Conservation (phyloP, 495 filamentous ascomycete genomes). For the Cryomyces minteri region DNA sequence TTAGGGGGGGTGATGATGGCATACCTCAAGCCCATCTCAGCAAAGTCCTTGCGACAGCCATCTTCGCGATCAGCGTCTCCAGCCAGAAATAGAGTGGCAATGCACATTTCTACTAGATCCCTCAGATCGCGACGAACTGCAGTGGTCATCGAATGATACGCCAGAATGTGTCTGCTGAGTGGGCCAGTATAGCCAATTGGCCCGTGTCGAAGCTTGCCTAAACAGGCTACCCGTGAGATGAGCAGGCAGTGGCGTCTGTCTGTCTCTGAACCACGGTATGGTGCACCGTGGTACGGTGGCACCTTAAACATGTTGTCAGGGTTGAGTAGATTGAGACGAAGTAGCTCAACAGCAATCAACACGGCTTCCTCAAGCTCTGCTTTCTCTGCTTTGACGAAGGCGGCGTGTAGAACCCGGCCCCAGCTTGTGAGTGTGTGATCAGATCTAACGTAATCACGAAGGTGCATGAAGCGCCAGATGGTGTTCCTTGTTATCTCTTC, state of each 20-base stretch:
- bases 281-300: no score
- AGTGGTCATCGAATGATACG: conserved; percentile 66
- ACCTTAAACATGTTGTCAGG: not conserved
- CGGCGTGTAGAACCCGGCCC: conserved; percentile 57
- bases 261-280: not conserved
- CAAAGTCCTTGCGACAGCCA: conserved; percentile 37
- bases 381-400: conserved; percentile 32
- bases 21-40: conserved; percentile 53
- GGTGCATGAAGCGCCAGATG: conserved; percentile 73
- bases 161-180: conserved; percentile 72
- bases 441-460: conserved; percentile 67
- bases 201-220: conserved; percentile 66
- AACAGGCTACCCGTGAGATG: conserved; percentile 65
- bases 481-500: conserved; percentile 62
- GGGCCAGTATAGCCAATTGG: conserved; percentile 87
- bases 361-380: conserved; percentile 7
- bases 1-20: conserved; percentile 8
- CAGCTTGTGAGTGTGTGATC: conserved; percentile 67
- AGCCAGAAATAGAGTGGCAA: conserved; percentile 61
- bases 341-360: conserved; percentile 64
- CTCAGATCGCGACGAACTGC: conserved; percentile 60
- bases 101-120: conserved; percentile 64
- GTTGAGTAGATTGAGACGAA: conserved; percentile 35
- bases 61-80: conserved; percentile 50
- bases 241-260: conserved; percentile 40